Base-by-base conservation (phyloP, 495 filamentous ascomycete genomes). In the Daldinia concentrica region DNA sequence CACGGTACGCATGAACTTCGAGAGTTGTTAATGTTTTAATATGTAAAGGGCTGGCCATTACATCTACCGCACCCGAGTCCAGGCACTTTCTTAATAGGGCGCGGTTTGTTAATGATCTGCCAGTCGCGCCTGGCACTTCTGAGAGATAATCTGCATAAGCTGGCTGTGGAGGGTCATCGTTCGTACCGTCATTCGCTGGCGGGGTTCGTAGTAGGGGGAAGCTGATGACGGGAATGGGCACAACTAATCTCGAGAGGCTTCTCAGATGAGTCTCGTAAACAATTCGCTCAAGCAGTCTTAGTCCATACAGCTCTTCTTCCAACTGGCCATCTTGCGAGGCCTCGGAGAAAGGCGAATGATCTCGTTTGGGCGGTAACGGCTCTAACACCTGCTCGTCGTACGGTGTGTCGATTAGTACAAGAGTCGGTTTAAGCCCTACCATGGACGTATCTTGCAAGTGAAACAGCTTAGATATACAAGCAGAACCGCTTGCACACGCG, bases 31-130 rank as follows among this genome's bases (percentile, higher is more conserved):
- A 83, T 54, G 90, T 86, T 62, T 90, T 87, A 50, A 81, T 85
- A 65, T 91, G 86, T 26, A 98, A 77, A 6, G 95, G 94, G 68
- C 90, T 91, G 1, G 87, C 85, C 63, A 97, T 80, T 64, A 97
- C 92, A 82, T 97, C 95, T 19, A 91, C 82, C 11, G 95, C 95
- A 52, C 95, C 95, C 24, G 88, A 88, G 75, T 97, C 93, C 12
- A 98, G 79, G 79, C 91, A 95, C 69, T 84, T 86, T 61, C 90
- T 85, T 50, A 83, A 76, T 58, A 84, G 79, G 62, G 74, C 70
- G 68, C 83, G 76, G 77, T 83, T 79, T 75, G 83, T 74, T 51
- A 79, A 57, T 24, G 75, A 79, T 51, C 76, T 74, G 11, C 72
- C 76, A 32, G 75, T 69, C 36, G 68, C 59, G 58, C 57, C 68